Base-by-base conservation (phyloP, 148 eudicot genomes). In the Fagopyrum homotropicum region DNA sequence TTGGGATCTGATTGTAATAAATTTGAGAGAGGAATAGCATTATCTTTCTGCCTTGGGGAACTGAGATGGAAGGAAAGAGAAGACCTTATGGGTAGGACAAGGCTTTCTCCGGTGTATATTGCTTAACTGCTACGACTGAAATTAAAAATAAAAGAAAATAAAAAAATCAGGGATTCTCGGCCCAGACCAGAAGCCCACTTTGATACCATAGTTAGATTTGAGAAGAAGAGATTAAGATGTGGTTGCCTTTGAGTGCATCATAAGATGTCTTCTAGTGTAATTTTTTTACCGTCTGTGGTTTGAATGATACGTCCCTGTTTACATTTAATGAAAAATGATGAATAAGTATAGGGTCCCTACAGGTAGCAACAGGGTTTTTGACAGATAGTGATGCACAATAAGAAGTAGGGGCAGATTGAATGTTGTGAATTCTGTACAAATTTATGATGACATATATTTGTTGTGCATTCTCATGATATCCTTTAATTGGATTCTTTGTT, bases 371-470 rank as follows among this genome's bases (percentile, higher is more conserved):
- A 66, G 71, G 71, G n/a, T 17, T 5, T 3, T 17, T 72, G 75
- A 48, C 22, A 48, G 75, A 49, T 72, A 49, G 35, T 22, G 75
- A n/a, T 30, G 60, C 71, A 66, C 15, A 64, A 9, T 64, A 35
- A 64, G 57, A 51, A 72, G 35, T 45, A 72, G 45, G 29, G 59
- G 75, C 75, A 72, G 56, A 72, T 11, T 72, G 75, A 72, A 72
- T 72, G 75, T 72, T 50, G 56, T 46, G 15, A 29, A 22, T 71
- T 44, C 51, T 46, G 43, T 72, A 35, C 45, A 72, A 1, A 5
- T 48, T 40, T 59, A 26, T 64, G 2, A 64, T 64, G 68, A 26
- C 71, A 63, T 63, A 43, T 49, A 40, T 30, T 29, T 22, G 7
- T 55, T 55, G 26, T 55, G 60, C 60, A 26, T 5, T 60, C 35